Conservation (phyloP, 306 rosid genomes). For the Parietaria judaica region DNA sequence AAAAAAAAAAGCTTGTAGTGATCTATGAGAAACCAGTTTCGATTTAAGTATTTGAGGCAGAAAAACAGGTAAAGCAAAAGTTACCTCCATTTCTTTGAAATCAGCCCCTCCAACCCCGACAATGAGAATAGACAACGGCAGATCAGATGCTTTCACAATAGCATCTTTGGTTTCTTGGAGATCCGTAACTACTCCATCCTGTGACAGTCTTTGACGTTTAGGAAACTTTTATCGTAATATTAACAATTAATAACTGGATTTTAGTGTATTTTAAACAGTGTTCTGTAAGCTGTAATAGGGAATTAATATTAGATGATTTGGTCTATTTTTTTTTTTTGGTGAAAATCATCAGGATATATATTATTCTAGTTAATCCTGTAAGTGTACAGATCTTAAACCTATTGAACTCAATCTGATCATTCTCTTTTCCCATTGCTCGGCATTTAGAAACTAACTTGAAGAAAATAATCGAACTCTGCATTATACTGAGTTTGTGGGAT, state of each 20-base stretch:
- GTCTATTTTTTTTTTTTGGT: too few relatives aligned
- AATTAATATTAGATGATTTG: too few relatives aligned
- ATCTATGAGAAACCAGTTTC: background rate
- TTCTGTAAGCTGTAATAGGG: too few relatives aligned
- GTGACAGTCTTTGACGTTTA: conserved; percentile 20
- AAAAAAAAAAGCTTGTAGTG: too few relatives aligned
- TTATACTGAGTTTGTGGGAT: background rate
- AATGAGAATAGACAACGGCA: conserved; percentile 90
- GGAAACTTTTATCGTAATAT: conserved; percentile 13
- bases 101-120: conserved; percentile 99
- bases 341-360: too few relatives aligned
- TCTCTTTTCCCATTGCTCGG: background rate
- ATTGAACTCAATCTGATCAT: too few relatives aligned
- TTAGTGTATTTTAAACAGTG: background rate
- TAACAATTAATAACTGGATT: background rate
- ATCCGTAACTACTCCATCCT: conserved; percentile 99
- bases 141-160: conserved; percentile 87
- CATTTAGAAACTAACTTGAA: background rate
- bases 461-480: background rate
- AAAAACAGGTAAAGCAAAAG: background rate
- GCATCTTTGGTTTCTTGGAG: conserved; percentile 99
- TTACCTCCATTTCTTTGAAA: conserved; percentile 99
- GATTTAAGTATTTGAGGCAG: background rate
- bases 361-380: too few relatives aligned
- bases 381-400: too few relatives aligned